Evolutionary conservation across 495 filamentous ascomycete species (phyloP).

Genomic region (Tetracladium setigerum): DNA sequence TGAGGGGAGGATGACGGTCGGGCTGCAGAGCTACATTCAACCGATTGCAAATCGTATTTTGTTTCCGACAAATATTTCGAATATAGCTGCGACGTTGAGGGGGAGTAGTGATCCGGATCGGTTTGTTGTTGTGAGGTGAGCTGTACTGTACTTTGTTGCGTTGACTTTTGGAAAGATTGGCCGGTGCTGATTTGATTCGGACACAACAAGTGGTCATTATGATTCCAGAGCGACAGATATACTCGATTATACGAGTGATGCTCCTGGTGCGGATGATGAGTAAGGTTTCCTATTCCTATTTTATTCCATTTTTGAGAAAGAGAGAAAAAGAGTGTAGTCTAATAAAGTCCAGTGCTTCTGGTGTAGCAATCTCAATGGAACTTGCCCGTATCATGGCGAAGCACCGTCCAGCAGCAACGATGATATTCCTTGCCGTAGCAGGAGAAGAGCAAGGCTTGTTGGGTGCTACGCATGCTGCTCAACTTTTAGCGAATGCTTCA

Average conservation of each 20-base stretch:
- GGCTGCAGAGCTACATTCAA: conserved; percentile 37
- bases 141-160: too few relatives aligned
- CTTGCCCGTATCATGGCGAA: conserved; percentile 38
- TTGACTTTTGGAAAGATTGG: not conserved
- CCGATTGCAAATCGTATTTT: conserved; percentile 31
- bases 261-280: conserved; percentile 48
- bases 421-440: conserved; percentile 43
- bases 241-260: conserved; percentile 38
- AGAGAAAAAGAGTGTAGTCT: too few relatives aligned
- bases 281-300: conserved; percentile 25
- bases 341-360: not conserved
- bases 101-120: conserved; percentile 37
- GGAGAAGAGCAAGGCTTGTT: conserved; percentile 47
- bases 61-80: conserved; percentile 38
- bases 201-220: conserved; percentile 36
- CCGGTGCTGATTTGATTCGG: not conserved
- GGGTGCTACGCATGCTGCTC: conserved; percentile 37
- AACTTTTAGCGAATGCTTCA: conserved; percentile 34
- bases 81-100: conserved; percentile 42
- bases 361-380: conserved; percentile 34
- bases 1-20: conserved; percentile 34
- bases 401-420: conserved; percentile 35
- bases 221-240: conserved; percentile 40
- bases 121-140: conserved; percentile 36
- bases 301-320: not conserved